A percentile compares a stretch with the other conserved stretches of the same genome.
Conservation (phyloP, 139 green algal genomes). For the Mychonastes homosphaera region DNA sequence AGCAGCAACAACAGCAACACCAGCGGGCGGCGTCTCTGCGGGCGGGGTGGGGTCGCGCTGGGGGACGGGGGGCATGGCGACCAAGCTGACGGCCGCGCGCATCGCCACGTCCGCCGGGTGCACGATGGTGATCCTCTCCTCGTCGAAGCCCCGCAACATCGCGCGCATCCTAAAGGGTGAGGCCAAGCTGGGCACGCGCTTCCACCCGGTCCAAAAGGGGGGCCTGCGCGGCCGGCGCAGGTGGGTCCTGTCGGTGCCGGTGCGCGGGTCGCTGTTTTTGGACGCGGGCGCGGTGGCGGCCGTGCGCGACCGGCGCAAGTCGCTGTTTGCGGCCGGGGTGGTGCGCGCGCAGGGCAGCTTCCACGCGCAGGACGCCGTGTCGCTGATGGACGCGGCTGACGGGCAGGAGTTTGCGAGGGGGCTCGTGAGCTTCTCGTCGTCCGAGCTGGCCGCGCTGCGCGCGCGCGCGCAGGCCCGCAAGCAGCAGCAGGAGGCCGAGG, state of each 20-base stretch:
- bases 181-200: not conserved
- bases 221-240: not conserved
- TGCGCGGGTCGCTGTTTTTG: constrained; percentile 32
- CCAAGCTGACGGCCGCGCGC: constrained; percentile 85
- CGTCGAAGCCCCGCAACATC: not conserved
- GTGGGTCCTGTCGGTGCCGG: constrained; percentile 30
- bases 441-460: constrained; percentile 16
- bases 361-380: constrained; percentile 59
- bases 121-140: constrained; percentile 45
- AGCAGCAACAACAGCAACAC: too few species aligned
- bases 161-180: constrained; percentile 9
- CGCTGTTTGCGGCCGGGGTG: constrained; percentile 73
- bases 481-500: too few species aligned
- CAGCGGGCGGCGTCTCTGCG: too few species aligned
- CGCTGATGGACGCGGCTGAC: constrained; percentile 48
- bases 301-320: constrained; percentile 55
- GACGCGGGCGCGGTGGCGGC: constrained; percentile 63
- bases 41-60: constrained; percentile 55
- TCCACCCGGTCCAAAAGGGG: not conserved
- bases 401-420: constrained; percentile 70
- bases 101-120: constrained; percentile 79
- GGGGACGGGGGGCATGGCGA: constrained; percentile 90
- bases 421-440: constrained; percentile 64
- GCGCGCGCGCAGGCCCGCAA: too few species aligned
- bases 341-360: too few species aligned